A percentile compares a stretch with the other conserved stretches of the same genome.
phyloP scores from a whole-genome alignment of 768 basidiomycete species.

The Boletellus emodensis region DNA sequence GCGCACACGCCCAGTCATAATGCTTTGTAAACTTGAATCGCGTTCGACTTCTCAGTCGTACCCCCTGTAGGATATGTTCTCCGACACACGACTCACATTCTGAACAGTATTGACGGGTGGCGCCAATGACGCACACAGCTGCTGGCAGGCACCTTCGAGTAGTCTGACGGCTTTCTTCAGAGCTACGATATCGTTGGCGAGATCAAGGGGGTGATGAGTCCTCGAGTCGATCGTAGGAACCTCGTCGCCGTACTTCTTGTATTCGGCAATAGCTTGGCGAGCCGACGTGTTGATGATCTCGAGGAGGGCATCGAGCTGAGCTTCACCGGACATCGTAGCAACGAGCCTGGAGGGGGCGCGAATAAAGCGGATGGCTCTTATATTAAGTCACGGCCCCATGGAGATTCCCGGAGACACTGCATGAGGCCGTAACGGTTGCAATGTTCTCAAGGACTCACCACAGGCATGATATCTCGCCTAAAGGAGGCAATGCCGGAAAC shows the following conservation, averaged over 20 bases:
- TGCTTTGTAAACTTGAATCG: conserved; percentile 13
- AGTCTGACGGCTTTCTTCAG: conserved; percentile 26
- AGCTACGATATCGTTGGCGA: conserved; percentile 13
- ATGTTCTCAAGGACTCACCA: no score
- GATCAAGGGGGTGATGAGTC: conserved; percentile 22
- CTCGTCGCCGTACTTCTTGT: conserved; percentile 19
- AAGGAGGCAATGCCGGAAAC: no score
- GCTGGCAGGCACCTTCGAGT: conserved; percentile 26
- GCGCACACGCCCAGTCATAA: conserved; percentile 27
- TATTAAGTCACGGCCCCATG: no score
- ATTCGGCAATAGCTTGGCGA: conserved; percentile 22
- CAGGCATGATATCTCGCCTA: no score
- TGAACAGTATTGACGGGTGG: conserved; percentile 23
- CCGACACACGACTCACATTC: conserved; percentile 13
- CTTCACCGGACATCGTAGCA: conserved; percentile 19
- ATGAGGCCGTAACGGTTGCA: no score
- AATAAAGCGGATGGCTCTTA: no score
- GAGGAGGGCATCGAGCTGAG: conserved; percentile 30
- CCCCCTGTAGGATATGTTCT: background rate
- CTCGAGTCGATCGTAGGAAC: conserved; percentile 26
- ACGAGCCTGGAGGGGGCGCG: background rate
- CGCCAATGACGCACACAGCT: conserved; percentile 25
- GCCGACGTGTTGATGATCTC: conserved; percentile 30
- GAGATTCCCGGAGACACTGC: no score
- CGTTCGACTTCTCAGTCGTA: background rate